phyloP scores from a whole-genome alignment of 2,329 filamentous ascomycete genomes.

The Hirsutella thompsonii region DNA sequence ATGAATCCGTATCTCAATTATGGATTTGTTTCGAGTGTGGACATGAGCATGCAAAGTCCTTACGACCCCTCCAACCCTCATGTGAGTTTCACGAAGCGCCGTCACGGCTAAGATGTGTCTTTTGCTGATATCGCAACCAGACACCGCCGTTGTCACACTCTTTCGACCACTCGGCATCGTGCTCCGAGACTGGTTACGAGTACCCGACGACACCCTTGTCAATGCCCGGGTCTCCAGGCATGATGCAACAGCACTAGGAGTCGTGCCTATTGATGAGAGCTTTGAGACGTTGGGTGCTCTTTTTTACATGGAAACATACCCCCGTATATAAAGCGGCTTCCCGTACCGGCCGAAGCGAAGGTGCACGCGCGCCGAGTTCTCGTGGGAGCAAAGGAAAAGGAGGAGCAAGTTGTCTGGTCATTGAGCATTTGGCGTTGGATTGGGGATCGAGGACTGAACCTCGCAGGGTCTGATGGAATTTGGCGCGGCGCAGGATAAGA shows the following conservation, averaged over 20 bases:
- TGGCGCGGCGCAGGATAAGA: too few species aligned
- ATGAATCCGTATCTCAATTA: slow-evolving; percentile 58
- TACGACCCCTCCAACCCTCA: slow-evolving; percentile 61
- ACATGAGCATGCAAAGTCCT: slow-evolving; percentile 44
- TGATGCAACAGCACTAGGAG: slow-evolving; percentile 20
- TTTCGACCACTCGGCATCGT: slow-evolving; percentile 53
- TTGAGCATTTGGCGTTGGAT: too few species aligned
- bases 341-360: too few species aligned
- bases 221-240: slow-evolving; percentile 56
- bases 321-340: too few species aligned
- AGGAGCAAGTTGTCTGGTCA: too few species aligned
- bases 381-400: too few species aligned
- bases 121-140: slow-evolving; percentile 43
- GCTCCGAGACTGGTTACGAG: slow-evolving; percentile 48
- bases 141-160: slow-evolving; percentile 67
- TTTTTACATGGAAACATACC: too few species aligned
- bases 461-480: too few species aligned
- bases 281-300: not conserved
- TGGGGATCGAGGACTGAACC: too few species aligned
- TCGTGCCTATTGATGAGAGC: not conserved
- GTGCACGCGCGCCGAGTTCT: too few species aligned
- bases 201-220: slow-evolving; percentile 60
- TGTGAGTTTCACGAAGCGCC: slow-evolving; percentile 49
- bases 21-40: slow-evolving; percentile 49
- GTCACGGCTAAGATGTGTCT: slow-evolving; percentile 27